These are phyloP conservation scores for Lentinus tigrinus DNA, from an alignment of 768 basidiomycete genomes.

Conservation along the genomic window DNA sequence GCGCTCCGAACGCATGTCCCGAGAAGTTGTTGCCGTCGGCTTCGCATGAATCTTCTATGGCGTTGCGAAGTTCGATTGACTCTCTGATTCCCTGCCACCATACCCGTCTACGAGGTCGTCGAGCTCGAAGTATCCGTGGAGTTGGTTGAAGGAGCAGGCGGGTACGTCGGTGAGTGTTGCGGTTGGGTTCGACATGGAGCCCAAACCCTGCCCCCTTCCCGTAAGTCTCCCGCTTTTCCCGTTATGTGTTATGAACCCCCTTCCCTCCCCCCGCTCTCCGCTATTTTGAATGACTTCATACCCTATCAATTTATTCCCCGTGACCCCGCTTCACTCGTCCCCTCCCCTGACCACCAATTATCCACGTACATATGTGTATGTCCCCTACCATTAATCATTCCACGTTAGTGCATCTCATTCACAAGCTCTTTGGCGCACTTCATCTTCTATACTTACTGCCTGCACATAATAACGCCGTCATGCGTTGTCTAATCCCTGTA, in stretches of 20 bases:
- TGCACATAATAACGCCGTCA: constrained; percentile 13
- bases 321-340: neutral
- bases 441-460: neutral
- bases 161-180: constrained; percentile 58
- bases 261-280: neutral
- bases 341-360: constrained; percentile 14
- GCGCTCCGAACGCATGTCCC: constrained; percentile 15
- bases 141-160: constrained; percentile 26
- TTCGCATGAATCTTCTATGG: neutral
- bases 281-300: neutral
- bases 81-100: neutral
- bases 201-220: neutral
- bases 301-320: neutral
- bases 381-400: no score
- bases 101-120: constrained; percentile 14
- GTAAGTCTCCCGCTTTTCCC: neutral
- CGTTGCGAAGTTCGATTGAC: neutral
- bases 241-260: no score
- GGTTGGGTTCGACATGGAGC: constrained; percentile 64
- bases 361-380: constrained; percentile 19
- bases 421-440: neutral
- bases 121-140: constrained; percentile 20
- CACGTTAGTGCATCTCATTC: no score
- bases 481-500: neutral
- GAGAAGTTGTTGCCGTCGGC: constrained; percentile 8